Conservation (phyloP, 768 basidiomycete species). For the Suillus alpinus region DNA sequence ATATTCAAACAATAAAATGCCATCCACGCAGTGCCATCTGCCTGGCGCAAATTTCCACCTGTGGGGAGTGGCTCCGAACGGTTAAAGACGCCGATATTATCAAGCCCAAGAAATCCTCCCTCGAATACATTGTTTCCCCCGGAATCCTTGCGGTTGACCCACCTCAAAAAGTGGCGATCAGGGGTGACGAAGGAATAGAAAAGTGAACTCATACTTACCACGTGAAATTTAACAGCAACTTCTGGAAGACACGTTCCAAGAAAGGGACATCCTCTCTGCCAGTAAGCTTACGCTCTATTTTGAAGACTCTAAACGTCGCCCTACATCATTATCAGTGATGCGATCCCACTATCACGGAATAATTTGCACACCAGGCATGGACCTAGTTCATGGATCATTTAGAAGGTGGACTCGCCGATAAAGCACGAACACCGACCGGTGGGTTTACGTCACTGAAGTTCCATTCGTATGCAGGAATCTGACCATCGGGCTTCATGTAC, state of each 20-base stretch:
- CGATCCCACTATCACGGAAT: neutral
- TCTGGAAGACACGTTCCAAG: slow-evolving; percentile 98
- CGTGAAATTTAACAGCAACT: slow-evolving; percentile 93
- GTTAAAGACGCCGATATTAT: slow-evolving; percentile 98
- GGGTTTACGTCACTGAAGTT: slow-evolving; percentile 99
- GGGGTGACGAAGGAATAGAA: neutral
- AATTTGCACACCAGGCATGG: slow-evolving; percentile 76
- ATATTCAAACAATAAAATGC: slow-evolving; percentile 98
- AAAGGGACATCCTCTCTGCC: slow-evolving; percentile 89
- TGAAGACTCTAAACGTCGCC: slow-evolving; percentile 98
- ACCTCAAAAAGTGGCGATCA: slow-evolving; percentile 45
- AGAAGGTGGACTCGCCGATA: neutral
- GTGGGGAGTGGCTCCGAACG: slow-evolving; percentile 96
- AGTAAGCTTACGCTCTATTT: slow-evolving; percentile 95
- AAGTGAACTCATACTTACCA: slow-evolving; percentile 50
- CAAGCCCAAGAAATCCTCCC: slow-evolving; percentile 95
- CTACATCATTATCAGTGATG: slow-evolving; percentile 32
- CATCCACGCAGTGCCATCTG: slow-evolving; percentile 99
- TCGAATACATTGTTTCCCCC: slow-evolving; percentile 97
- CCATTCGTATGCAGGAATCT: slow-evolving; percentile 99
- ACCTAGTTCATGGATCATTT: slow-evolving; percentile 27
- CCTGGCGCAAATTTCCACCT: slow-evolving; percentile 90
- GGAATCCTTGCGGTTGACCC: slow-evolving; percentile 97
- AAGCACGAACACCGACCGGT: slow-evolving; percentile 43
- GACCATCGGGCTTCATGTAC: slow-evolving; percentile 99